Conservation (phyloP, 495 filamentous ascomycete genomes). For the Achaetomiella virescens region DNA sequence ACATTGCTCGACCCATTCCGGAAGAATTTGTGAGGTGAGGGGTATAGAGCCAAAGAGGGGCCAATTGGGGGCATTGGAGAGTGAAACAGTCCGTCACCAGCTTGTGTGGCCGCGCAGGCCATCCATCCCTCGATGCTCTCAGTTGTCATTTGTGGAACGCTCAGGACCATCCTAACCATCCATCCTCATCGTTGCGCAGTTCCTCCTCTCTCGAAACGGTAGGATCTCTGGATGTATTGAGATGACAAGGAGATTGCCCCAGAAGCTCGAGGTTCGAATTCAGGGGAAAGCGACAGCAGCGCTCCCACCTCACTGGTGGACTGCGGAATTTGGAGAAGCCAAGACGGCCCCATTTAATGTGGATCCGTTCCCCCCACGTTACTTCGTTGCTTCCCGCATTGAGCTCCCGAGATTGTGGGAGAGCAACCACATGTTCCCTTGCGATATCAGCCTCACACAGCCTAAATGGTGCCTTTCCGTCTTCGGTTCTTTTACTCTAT, state of each 20-base stretch:
- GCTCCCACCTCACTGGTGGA: not conserved
- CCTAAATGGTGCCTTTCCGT: not conserved
- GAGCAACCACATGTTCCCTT: not conserved
- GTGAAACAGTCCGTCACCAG: not conserved
- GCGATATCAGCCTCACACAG: not conserved
- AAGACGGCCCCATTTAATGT: not conserved
- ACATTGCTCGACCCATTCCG: not conserved
- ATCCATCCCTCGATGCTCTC: too few relatives aligned
- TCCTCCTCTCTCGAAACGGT: too few relatives aligned
- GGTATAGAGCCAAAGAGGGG: constrained; percentile 4
- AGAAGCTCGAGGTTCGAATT: too few relatives aligned
- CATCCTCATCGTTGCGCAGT: too few relatives aligned
- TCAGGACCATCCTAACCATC: too few relatives aligned
- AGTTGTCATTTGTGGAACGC: too few relatives aligned
- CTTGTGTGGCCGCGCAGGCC: too few relatives aligned
- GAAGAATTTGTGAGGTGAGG: constrained; percentile 10
- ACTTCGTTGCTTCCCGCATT: not conserved
- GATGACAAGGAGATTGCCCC: too few relatives aligned
- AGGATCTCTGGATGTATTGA: too few relatives aligned
- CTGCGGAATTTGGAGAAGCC: not conserved
- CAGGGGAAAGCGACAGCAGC: too few relatives aligned
- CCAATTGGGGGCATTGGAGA: constrained; percentile 9
- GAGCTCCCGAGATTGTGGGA: too few relatives aligned
- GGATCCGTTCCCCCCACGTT: not conserved
- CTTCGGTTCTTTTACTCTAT: not conserved